Conservation (phyloP, 306 rosid species). For the Fragaria iinumae region DNA sequence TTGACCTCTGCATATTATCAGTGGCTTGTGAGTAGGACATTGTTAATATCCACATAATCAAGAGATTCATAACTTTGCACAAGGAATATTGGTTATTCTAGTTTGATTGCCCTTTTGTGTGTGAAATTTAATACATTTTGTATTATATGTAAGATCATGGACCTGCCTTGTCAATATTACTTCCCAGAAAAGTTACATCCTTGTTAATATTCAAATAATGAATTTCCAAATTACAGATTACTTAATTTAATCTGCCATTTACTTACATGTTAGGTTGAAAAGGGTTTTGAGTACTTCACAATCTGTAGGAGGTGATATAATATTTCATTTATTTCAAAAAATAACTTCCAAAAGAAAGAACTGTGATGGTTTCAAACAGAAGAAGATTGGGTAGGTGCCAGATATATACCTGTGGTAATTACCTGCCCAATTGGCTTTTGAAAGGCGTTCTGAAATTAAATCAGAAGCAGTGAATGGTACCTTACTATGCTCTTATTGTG, state of each 20-base stretch:
- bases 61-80: not conserved
- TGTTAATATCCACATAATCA: not conserved
- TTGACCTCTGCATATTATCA: conserved; percentile 17
- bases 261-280: not conserved
- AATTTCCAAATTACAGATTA: not conserved
- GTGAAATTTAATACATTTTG: not conserved
- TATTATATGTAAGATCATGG: not conserved
- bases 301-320: not conserved
- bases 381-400: conserved; percentile 10
- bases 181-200: not conserved
- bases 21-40: conserved; percentile 11
- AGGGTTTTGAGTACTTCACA: not conserved
- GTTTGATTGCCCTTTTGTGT: not conserved
- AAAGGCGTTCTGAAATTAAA: conserved; percentile 14
- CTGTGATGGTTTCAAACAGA: not conserved
- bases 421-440: conserved; percentile 27
- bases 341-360: conserved; percentile 2
- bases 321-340: conserved; percentile 2
- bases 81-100: not conserved
- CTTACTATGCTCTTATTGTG: conserved; percentile 13
- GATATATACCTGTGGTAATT: conserved; percentile 10
- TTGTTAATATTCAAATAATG: not conserved
- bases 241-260: not conserved
- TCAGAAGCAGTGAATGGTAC: not conserved
- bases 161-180: not conserved